phyloP scores from a whole-genome alignment of 139 green algal genomes.

The Desmodesmus armatus region DNA sequence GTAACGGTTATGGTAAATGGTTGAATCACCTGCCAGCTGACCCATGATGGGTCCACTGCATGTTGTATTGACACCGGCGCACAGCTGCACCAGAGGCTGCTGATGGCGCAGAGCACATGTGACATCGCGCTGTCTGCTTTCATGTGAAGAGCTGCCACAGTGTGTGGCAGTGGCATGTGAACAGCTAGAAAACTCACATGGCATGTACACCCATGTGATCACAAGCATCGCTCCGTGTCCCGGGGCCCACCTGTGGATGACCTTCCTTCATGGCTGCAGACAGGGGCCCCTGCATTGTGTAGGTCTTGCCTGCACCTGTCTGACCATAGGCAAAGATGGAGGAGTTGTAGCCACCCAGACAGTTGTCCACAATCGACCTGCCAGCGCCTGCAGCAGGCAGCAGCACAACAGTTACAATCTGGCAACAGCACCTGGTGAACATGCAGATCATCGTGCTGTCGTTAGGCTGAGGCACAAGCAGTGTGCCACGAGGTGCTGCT shows the following conservation, averaged over 20 bases:
- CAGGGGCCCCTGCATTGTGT: constrained; percentile 85
- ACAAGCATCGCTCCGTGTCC: not conserved
- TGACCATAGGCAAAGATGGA: constrained; percentile 89
- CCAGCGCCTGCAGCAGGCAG: constrained; percentile 60
- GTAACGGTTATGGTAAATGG: not conserved
- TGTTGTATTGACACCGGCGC: too few species aligned
- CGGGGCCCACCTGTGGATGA: constrained; percentile 16
- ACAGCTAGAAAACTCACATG: too few species aligned
- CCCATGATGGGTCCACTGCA: not conserved
- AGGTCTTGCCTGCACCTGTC: constrained; percentile 87
- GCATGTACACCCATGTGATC: not conserved
- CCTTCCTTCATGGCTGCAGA: not conserved
- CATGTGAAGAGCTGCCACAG: too few species aligned
- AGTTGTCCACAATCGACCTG: constrained; percentile 72
- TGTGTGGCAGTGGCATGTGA: too few species aligned
- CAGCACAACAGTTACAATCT: not conserved
- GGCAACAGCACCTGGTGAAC: too few species aligned
- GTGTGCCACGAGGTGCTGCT: too few species aligned
- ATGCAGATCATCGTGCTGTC: too few species aligned
- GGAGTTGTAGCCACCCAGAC: constrained; percentile 81
- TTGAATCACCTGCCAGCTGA: not conserved
- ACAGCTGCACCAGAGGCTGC: too few species aligned
- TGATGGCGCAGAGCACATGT: too few species aligned
- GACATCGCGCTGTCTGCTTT: too few species aligned
- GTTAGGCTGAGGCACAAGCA: not conserved